Base-by-base conservation (phyloP, 1,139 yeast genomes). In the Nakaseomyces delphensis region DNA sequence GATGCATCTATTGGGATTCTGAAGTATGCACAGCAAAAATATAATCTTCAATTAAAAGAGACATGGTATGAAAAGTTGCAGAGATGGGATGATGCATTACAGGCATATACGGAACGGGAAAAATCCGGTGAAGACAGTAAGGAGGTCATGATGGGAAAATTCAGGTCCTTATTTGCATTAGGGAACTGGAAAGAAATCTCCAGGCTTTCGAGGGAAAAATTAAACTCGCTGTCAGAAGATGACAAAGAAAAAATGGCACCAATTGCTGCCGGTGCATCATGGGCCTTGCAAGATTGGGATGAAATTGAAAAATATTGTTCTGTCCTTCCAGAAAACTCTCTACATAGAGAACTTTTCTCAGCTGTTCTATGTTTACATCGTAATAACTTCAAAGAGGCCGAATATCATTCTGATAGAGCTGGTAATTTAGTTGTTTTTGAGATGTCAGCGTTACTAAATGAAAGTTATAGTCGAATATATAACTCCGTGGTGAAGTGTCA, bases 201-300 rank as follows among this genome's bases (percentile, higher is more conserved):
- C 9, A 84, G 82, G 48, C 69, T 91, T 44, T 96, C 97, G 0
- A 83, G 79, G 53, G 82, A 80, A 38, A 85, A 84, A 57, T 93
- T 98, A 98, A 70, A 69, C 23, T 70, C 70, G 36, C 76, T 95
- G 1, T 69, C 83, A 3, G 73, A 78, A 39, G 96, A 85, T 21
- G 78, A 78, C 40, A 76, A 80, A 54, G 69, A 95, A 47, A 77
- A 81, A n/a, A 89, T 93, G 51, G 97, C 98, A 1, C 98, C 98
- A 1, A 67, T 93, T 43, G 98, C 98, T 0, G 98, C 97, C 0
- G 97, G 97, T 2, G 97, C 98, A 0, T 86, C 97, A 0, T 91
- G 98, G 98, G 97, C 97, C n/a, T 69, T 91, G 39, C 91, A 91
- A 1, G 93, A 86, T 60, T 93, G 98, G 98, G 96, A 87, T 55